phyloP scores from a whole-genome alignment of 495 filamentous ascomycete species.

The Glutinoglossum americanum region DNA sequence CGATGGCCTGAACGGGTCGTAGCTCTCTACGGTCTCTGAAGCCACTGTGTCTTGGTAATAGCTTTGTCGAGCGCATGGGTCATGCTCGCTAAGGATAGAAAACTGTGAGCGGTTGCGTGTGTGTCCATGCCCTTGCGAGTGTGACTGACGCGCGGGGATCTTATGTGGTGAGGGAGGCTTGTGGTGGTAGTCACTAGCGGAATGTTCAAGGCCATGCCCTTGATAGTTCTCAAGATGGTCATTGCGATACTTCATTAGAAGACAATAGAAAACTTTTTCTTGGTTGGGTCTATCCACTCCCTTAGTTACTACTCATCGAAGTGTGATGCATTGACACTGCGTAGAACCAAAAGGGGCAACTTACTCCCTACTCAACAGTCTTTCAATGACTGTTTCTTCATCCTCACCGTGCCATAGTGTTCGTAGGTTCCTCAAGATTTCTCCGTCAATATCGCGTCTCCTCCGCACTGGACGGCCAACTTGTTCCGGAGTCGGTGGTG shows the following conservation, averaged over 20 bases:
- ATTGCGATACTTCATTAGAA: slow-evolving; percentile 59
- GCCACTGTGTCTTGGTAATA: slow-evolving; percentile 26
- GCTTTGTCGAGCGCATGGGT: slow-evolving; percentile 19
- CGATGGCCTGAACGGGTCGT: slow-evolving; percentile 68
- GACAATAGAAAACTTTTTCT: slow-evolving; percentile 76
- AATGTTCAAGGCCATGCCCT: slow-evolving; percentile 47
- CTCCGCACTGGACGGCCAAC: slow-evolving; percentile 28
- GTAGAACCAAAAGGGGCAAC: slow-evolving; percentile 11
- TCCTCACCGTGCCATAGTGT: slow-evolving; percentile 70
- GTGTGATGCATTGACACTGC: slow-evolving; percentile 6
- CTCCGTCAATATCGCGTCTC: slow-evolving; percentile 45
- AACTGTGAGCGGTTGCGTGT: slow-evolving; percentile 41
- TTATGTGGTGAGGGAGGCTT: slow-evolving; percentile 27
- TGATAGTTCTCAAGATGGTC: slow-evolving; percentile 68
- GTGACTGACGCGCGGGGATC: slow-evolving; percentile 11
- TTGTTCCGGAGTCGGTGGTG: slow-evolving; percentile 28
- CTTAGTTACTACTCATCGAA: slow-evolving; percentile 2
- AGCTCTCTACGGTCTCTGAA: slow-evolving; percentile 33
- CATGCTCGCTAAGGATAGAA: slow-evolving; percentile 43
- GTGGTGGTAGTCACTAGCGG: slow-evolving; percentile 75
- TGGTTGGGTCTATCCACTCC: slow-evolving; percentile 41
- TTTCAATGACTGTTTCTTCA: slow-evolving; percentile 45
- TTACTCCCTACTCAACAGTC: slow-evolving; percentile 47
- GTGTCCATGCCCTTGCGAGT: slow-evolving; percentile 14
- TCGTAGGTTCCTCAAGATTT: slow-evolving; percentile 62